These are phyloP conservation scores for Teunomyces pallodes DNA, from an alignment of 805 yeast genomes.

Conservation along the genomic window DNA sequence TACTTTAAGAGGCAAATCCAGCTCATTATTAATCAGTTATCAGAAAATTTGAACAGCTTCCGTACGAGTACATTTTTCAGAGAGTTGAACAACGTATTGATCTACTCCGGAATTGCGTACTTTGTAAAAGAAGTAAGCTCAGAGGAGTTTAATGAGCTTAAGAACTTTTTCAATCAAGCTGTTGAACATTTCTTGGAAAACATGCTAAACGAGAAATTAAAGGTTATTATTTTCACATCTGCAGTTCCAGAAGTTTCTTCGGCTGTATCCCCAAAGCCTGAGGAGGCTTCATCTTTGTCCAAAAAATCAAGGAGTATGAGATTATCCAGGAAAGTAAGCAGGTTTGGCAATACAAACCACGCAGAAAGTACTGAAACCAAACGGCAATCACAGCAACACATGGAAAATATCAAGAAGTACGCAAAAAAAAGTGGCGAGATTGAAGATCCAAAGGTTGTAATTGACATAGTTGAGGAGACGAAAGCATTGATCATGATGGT, in stretches of 20 bases:
- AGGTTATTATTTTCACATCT: slow-evolving; percentile 12
- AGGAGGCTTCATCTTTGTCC: slow-evolving; percentile 12
- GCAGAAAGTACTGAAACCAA: slow-evolving; percentile 8
- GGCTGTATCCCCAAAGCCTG: slow-evolving; percentile 2
- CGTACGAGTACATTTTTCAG: slow-evolving; percentile 19
- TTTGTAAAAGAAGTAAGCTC: slow-evolving; percentile 58
- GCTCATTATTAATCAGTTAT: slow-evolving; percentile 38
- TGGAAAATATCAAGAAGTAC: slow-evolving; percentile 10
- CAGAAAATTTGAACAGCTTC: slow-evolving; percentile 25
- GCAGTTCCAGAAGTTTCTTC: neutral
- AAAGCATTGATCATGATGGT: slow-evolving; percentile 33
- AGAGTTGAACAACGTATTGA: slow-evolving; percentile 26
- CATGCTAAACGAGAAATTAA: slow-evolving; percentile 20
- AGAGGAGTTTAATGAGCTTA: slow-evolving; percentile 46
- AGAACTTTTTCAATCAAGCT: slow-evolving; percentile 36
- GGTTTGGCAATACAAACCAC: slow-evolving; percentile 13
- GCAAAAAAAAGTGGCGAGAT: slow-evolving; percentile 17
- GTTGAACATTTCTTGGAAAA: slow-evolving; percentile 28
- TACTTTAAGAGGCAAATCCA: slow-evolving; percentile 38
- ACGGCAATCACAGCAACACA: slow-evolving; percentile 9
- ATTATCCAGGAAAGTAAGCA: slow-evolving; percentile 28
- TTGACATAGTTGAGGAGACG: slow-evolving; percentile 36
- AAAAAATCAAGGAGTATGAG: slow-evolving; percentile 31
- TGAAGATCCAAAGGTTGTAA: slow-evolving; percentile 31
- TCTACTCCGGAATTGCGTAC: slow-evolving; percentile 33